Base-by-base conservation (phyloP, 768 basidiomycete genomes). In the Collybia mongolica region DNA sequence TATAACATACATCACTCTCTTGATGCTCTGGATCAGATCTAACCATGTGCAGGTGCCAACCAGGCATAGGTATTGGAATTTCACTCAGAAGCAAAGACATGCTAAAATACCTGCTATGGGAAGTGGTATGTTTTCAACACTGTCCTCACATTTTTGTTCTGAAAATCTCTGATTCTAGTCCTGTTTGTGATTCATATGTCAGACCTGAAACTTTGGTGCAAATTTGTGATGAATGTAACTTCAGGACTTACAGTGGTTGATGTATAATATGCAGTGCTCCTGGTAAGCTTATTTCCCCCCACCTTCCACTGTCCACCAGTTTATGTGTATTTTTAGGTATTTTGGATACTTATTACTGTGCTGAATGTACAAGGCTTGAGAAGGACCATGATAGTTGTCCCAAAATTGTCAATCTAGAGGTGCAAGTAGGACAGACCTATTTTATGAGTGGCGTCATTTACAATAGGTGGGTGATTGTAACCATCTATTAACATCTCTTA, bases 141-240 rank as follows among this genome's bases (percentile, higher is more conserved):
- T 40, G 71, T 75, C 24, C 7, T 26, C 24, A 3, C 24, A n/a
- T 26, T 26, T 7, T 7, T 26, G 7, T 26, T 26, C 24, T 26
- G 7, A 26, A 26, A 3, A 3, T 26, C 3, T 26, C 7, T 6
- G 35, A 19, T 12, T 18, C 23, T 40, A 99, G 96, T 68, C 96
- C 96, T 7, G 92, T 98, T 39, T 99, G 96, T 74, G 96, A 99
- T 74, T 98, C 96, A 49, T 98, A 98, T 72, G 97, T 99, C 55
- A 84, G 97, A 60, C 97, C 97, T 60, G 95, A 96, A 72, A 98
- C 96, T 19, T 80, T 98, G 56, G 97, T 98, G 51, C 84, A 96
- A 55, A 98, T 98, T 58, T 99, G 97, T 69, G 97, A 99, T 66
- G 97, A 99, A 74, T 99, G 97, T 72, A 98, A 98, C 70, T 99